phyloP scores from a whole-genome alignment of 768 basidiomycete species.

The Leccinellum rugosiceps region DNA sequence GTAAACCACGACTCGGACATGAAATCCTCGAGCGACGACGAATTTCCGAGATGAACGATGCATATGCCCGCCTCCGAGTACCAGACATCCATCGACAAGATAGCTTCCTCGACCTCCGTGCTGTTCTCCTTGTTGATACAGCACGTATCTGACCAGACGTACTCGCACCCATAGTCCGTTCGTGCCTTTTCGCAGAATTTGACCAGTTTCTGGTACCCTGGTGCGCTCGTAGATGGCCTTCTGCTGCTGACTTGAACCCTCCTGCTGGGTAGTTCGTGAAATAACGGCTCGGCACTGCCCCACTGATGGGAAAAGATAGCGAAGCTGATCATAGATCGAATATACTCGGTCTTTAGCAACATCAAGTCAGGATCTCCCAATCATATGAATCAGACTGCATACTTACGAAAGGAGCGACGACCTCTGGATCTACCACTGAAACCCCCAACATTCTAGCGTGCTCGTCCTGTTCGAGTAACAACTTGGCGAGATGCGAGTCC shows the following conservation, averaged over 20 bases:
- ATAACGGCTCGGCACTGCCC: conserved; percentile 20
- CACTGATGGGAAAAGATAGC: conserved; percentile 29
- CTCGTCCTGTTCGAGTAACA: conserved; percentile 24
- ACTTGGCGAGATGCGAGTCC: conserved; percentile 22
- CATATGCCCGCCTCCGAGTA: conserved; percentile 23
- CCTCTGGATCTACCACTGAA: conserved; percentile 20
- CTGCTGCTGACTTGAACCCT: conserved; percentile 10
- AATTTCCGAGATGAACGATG: conserved; percentile 24
- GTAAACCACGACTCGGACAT: conserved; percentile 23
- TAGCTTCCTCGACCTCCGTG: conserved; percentile 27
- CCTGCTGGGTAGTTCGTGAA: conserved; percentile 22
- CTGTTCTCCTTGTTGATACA: conserved; percentile 28
- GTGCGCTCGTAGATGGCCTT: conserved; percentile 13
- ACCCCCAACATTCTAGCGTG: conserved; percentile 20
- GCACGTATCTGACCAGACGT: conserved; percentile 29
- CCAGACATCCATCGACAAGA: conserved; percentile 24
- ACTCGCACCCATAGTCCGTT: conserved; percentile 22
- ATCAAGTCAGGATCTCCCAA: conserved; percentile 1
- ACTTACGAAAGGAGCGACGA: conserved; percentile 21
- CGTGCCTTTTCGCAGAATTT: conserved; percentile 28
- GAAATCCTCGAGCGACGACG: conserved; percentile 20
- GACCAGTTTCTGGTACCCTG: conserved; percentile 25
- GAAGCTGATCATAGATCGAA: conserved; percentile 20
- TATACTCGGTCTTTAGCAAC: conserved; percentile 11
- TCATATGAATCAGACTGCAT: neutral